Evolutionary conservation across 2,329 filamentous ascomycete genomes (phyloP), one percentile per base, ranked within the genome.

Genomic region (Dendrostoma leiphaemia): DNA sequence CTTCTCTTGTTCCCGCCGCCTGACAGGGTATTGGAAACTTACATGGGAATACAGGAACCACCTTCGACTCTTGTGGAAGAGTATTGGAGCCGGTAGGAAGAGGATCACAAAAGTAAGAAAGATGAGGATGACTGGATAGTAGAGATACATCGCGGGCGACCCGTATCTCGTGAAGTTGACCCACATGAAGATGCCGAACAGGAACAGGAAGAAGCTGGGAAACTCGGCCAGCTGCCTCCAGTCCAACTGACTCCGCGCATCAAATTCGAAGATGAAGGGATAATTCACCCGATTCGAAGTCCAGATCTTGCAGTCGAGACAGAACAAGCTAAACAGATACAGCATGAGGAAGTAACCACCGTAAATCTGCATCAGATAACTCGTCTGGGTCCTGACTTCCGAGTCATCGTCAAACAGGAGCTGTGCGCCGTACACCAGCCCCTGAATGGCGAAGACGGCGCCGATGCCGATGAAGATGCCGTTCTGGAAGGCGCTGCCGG

Each of bases 221-320:
- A 97, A 86, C 78, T 94, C 89, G 6, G 88, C 79, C 28, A 97
- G 77, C 68, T 96, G 86, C 62, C 90, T 85, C 91, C 93, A 99
- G 69, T 97, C 90, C 26, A 97, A 75, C 60, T 87, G 84, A 68
- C 94, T 85, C 54, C 93, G 81, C 51, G 87, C 86, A 74, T 97
- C 92, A 66, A 96, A 94, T 72, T 99, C 94, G 66, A 99, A 99
- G 62, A 97, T 91, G 69, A 97, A 97, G 51, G 88, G 83, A 68
- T 97, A 97, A 68, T 99, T 99, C 71, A 99, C 90, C 71, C 93
- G 95, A 67, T 87, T 85, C 48, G 76, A 76, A 6, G 85, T 84
- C 91, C 93, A 99, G 15, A 96, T 73, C 53, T 86, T 85, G 68
- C 92, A 96, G 64, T 91, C 86, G 32, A 96, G 65, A 64, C 89